These are phyloP conservation scores for Nepenthes gracilis DNA, from an alignment of 148 eudicot species.

Conservation along the genomic window DNA sequence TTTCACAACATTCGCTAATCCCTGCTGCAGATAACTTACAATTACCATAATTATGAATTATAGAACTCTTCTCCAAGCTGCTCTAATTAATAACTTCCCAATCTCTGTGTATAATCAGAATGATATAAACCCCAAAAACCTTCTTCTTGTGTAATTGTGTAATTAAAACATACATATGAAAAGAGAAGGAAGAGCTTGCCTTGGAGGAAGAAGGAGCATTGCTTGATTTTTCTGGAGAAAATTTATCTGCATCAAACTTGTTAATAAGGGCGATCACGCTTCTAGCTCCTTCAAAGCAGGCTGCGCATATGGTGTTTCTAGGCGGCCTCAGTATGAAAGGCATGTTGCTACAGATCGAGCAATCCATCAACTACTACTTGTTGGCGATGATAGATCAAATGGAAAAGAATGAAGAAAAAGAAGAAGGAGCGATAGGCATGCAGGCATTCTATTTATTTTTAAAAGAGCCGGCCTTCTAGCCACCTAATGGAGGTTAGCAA, in stretches of 20 bases:
- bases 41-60: background rate
- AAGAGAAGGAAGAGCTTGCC: constrained; percentile 8
- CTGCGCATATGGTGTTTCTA: constrained; percentile 70
- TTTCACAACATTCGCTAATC: constrained; percentile 60
- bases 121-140: no score
- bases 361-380: constrained; percentile 40
- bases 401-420: background rate
- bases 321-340: constrained; percentile 73
- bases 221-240: constrained; percentile 19
- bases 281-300: constrained; percentile 75
- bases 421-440: background rate
- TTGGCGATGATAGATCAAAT: background rate
- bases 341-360: constrained; percentile 70
- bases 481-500: no score
- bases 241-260: constrained; percentile 28
- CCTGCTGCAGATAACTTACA: constrained; percentile 41
- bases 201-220: constrained; percentile 12
- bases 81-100: no score
- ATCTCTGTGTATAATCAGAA: no score
- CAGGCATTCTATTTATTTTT: no score
- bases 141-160: no score
- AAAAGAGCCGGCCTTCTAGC: no score
- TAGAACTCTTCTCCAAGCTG: no score
- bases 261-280: constrained; percentile 46
- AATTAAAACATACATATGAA: no score